Evolutionary conservation across 2,329 filamentous ascomycete species (phyloP).

Genomic region (Aureobasidium pullulans): DNA sequence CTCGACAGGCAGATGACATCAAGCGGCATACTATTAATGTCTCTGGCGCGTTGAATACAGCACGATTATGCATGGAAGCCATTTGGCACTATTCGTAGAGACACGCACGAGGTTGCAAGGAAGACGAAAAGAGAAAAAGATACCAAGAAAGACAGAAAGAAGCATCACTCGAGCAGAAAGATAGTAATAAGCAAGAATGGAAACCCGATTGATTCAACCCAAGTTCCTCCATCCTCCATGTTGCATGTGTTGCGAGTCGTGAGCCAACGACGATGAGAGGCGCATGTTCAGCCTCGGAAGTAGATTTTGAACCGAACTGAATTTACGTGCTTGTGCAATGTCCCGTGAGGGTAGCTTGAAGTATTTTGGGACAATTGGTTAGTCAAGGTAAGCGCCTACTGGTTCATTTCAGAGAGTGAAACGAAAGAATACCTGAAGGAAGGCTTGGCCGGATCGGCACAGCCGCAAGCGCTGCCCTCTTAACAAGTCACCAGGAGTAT

Average conservation of each 20-base stretch:
- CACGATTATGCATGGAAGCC: neutral
- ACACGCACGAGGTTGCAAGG: neutral
- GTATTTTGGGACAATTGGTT: neutral
- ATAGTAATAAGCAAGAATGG: neutral
- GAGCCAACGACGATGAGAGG: neutral
- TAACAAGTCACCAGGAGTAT: neutral
- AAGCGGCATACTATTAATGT: neutral
- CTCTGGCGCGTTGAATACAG: neutral
- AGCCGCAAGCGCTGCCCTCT: conserved; percentile 7
- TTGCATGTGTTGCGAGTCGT: neutral
- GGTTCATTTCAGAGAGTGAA: neutral
- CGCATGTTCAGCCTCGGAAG: neutral
- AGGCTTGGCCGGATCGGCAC: conserved; percentile 10
- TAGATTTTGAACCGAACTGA: too few relatives aligned
- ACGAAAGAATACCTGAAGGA: neutral
- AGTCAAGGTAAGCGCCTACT: neutral
- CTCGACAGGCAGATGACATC: neutral
- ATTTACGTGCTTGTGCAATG: neutral
- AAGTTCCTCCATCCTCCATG: neutral
- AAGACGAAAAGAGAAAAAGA: neutral
- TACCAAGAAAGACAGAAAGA: conserved; percentile 1
- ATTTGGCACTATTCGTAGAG: neutral
- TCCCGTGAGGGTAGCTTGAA: neutral
- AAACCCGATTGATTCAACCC: neutral
- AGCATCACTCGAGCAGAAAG: neutral